A percentile compares a stretch with the other conserved stretches of the same genome.
These are phyloP conservation scores for Nannizziopsis arthrosporioides DNA, from an alignment of 2,329 filamentous ascomycete species.

Conservation along the genomic window DNA sequence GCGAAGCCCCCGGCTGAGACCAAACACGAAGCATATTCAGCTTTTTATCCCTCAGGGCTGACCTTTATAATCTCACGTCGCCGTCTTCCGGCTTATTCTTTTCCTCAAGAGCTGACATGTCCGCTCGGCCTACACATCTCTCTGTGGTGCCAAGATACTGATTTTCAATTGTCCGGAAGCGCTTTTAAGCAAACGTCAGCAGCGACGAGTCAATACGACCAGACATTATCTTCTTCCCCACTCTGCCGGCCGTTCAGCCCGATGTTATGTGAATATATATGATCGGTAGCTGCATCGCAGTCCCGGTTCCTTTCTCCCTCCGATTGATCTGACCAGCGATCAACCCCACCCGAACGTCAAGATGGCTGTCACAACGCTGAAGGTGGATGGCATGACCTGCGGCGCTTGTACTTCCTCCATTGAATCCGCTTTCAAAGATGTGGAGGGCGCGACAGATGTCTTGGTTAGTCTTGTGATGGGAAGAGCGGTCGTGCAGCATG, in stretches of 20 bases:
- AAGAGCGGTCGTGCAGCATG: conserved; percentile 85
- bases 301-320: neutral
- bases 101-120: too few relatives aligned
- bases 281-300: neutral
- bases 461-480: conserved; percentile 93
- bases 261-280: neutral
- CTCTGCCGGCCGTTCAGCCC: neutral
- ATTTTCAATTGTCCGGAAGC: too few relatives aligned
- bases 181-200: too few relatives aligned
- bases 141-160: too few relatives aligned
- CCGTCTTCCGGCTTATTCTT: too few relatives aligned
- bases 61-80: too few relatives aligned
- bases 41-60: too few relatives aligned
- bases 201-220: too few relatives aligned
- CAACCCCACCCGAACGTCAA: neutral
- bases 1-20: too few relatives aligned
- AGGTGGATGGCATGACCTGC: conserved; percentile 77
- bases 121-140: too few relatives aligned
- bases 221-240: neutral
- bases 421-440: conserved; percentile 74
- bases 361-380: conserved; percentile 82
- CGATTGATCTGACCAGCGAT: neutral
- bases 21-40: too few relatives aligned
- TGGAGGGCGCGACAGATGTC: conserved; percentile 71
- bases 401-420: conserved; percentile 93